Base-by-base conservation (phyloP, 495 filamentous ascomycete species). In the Aspergillus leporis region DNA sequence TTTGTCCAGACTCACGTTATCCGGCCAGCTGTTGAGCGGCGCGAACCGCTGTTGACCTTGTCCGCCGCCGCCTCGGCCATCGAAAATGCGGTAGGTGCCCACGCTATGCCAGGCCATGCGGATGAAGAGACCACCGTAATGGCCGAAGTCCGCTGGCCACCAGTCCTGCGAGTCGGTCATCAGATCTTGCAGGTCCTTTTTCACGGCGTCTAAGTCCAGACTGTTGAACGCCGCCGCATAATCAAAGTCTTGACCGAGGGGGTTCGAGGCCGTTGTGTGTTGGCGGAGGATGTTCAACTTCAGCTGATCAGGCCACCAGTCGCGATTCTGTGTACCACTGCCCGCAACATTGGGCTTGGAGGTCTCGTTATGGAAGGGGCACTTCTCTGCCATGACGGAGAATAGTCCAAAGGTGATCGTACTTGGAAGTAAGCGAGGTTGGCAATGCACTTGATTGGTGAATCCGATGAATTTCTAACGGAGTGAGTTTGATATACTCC, bases 61-160 rank as follows among this genome's bases (percentile, higher is more conserved):
- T 43, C 87, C 87, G 64, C 85, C 87, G 61, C 87, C 87, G 54
- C 87, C 87, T 60, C 87, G 86, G 51, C 87, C 87, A 64, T 90
- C 87, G 41, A 78, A 79, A 69, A 87, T 81, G 60, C 87, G 85
- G 74, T 90, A 90, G 49, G 87, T 90, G 49, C 87, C 87, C 25
- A 87, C 82, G 63, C 84, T 85, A 78, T 90, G 87, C 87, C 87
- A 90, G 49, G 87, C 87, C 85, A 90, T 87, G 48, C 87, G 86
- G 70, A 90, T 77, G 69, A 90, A 90, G 51, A 90, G 79, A 69
- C 87, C 87, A 58, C 87, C 87, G 61, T 90, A 90, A 77, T 90
- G 87, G 40, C 87, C 87, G 67, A 89, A 89, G 70, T 90, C 87
- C 19, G 87, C 87, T 10, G 87, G 87, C 87, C 87, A 90, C 80